phyloP scores from a whole-genome alignment of 257 asterid genomes.

The Solanum paucissectum region DNA sequence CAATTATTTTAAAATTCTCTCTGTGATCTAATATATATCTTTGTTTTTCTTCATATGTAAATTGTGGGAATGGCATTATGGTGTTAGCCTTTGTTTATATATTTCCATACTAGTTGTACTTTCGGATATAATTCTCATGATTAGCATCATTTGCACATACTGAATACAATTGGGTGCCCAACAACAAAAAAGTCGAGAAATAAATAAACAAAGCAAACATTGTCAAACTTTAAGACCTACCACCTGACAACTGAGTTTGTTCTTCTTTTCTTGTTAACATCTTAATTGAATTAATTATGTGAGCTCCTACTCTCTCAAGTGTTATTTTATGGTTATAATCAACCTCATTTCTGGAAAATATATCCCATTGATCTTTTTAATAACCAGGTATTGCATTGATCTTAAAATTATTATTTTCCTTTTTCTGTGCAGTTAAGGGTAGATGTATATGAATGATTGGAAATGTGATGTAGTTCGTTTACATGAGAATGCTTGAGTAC shows the following conservation, averaged over 20 bases:
- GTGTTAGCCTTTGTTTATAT: not conserved
- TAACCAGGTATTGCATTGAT: not conserved
- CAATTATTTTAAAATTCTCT: not conserved
- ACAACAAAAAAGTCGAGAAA: not conserved
- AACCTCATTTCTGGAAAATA: not conserved
- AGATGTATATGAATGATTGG: not conserved
- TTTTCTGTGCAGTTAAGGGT: not conserved
- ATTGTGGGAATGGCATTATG: not conserved
- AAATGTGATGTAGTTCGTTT: not conserved
- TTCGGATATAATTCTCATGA: not conserved
- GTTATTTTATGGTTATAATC: not conserved
- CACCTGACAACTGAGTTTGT: not conserved
- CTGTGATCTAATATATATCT: not conserved
- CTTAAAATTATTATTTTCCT: not conserved
- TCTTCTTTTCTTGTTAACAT: not conserved
- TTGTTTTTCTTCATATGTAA: not conserved
- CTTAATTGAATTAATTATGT: not conserved
- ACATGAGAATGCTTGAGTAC: not conserved
- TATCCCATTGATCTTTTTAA: not conserved
- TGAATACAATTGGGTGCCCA: not conserved
- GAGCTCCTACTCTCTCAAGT: not conserved
- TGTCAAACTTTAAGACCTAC: not conserved
- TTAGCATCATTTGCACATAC: not conserved
- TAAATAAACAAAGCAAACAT: not conserved
- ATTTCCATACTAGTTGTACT: not conserved